Evolutionary conservation across 2,329 filamentous ascomycete genomes (phyloP).

Genomic region (Microcyclospora pomicola): DNA sequence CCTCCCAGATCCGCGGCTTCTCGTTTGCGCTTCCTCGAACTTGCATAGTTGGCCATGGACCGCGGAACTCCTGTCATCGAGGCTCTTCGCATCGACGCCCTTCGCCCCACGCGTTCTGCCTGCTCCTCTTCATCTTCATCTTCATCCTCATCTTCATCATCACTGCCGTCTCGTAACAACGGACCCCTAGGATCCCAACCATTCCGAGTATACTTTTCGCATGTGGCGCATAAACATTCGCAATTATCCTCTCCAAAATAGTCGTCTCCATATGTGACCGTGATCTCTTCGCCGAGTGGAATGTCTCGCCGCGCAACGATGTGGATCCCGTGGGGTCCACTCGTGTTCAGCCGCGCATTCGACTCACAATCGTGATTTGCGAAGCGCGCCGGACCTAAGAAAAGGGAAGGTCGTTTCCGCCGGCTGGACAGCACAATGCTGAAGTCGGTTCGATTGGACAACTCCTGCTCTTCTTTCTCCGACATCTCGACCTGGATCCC

Average conservation of each 20-base stretch:
- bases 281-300: constrained; percentile 81
- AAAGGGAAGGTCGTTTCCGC: constrained; percentile 79
- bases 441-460: constrained; percentile 84
- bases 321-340: constrained; percentile 74
- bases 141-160: constrained; percentile 24
- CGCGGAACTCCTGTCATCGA: neutral
- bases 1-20: constrained; percentile 4
- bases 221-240: constrained; percentile 83
- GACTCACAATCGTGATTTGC: constrained; percentile 95
- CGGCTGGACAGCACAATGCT: constrained; percentile 91
- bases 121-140: constrained; percentile 15
- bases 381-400: constrained; percentile 89
- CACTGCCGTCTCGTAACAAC: constrained; percentile 18
- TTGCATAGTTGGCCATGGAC: neutral
- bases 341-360: constrained; percentile 76
- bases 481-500: constrained; percentile 90
- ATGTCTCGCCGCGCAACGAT: constrained; percentile 77
- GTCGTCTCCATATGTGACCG: constrained; percentile 85
- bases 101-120: constrained; percentile 1
- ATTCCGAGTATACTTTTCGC: constrained; percentile 61
- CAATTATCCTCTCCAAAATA: constrained; percentile 94
- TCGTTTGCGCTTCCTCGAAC: constrained; percentile 10
- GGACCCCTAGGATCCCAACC: constrained; percentile 54
- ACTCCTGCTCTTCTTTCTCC: constrained; percentile 71
- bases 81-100: no score